A percentile compares a stretch with the other conserved stretches of the same genome.
phyloP scores from a whole-genome alignment of 306 rosid species.

The Cucurbita argyrosperma region DNA sequence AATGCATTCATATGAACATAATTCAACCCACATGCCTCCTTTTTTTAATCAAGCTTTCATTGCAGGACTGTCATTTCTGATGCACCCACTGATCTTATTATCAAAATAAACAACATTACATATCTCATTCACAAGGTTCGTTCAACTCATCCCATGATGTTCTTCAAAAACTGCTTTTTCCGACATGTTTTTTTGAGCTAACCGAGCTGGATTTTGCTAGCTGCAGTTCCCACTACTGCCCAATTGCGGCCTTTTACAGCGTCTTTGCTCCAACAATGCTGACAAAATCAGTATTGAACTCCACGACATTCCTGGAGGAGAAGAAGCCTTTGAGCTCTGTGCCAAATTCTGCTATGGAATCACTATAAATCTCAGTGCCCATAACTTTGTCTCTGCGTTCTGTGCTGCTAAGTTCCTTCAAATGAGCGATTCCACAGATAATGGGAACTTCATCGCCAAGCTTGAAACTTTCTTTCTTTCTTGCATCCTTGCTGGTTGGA shows the following conservation, averaged over 20 bases:
- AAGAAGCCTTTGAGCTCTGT: constrained; percentile 74
- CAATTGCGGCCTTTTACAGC: constrained; percentile 64
- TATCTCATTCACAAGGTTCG: constrained; percentile 78
- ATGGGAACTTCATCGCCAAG: constrained; percentile 62
- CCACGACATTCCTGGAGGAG: constrained; percentile 75
- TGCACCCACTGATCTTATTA: constrained; percentile 42
- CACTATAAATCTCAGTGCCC: constrained; percentile 71
- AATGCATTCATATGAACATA: not conserved
- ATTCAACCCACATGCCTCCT: not conserved
- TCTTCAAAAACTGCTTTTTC: not conserved
- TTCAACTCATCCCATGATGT: not conserved
- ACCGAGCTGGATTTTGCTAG: constrained; percentile 14
- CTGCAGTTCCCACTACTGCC: constrained; percentile 72
- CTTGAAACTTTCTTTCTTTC: constrained; percentile 80
- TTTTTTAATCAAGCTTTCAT: not conserved
- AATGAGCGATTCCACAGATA: constrained; percentile 59
- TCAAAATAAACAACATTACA: constrained; percentile 45
- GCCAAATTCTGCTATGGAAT: constrained; percentile 89
- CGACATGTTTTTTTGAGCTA: not conserved
- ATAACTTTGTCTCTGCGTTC: constrained; percentile 54
- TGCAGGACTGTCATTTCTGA: constrained; percentile 68
- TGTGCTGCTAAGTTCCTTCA: constrained; percentile 77
- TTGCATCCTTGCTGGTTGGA: constrained; percentile 89
- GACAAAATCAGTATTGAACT: constrained; percentile 45
- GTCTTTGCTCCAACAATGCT: constrained; percentile 50